These are phyloP conservation scores for Leishmania martiniquensis DNA, from an alignment of 208 protist species.

Conservation along the genomic window DNA sequence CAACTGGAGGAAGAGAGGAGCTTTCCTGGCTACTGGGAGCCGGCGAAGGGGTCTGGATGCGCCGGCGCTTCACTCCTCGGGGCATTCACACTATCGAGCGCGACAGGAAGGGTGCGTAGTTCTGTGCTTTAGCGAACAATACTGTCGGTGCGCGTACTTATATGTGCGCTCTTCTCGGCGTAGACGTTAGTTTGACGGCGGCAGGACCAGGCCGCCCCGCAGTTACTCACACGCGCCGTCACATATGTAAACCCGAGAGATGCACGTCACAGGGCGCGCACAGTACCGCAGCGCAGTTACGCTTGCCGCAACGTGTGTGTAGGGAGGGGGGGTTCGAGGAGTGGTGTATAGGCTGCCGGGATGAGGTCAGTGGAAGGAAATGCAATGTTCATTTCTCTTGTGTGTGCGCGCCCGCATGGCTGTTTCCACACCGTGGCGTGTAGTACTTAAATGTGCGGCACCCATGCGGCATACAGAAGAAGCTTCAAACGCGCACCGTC, in stretches of 20 bases:
- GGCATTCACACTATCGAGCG: background rate
- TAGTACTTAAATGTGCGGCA: background rate
- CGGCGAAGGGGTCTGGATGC: slow-evolving; percentile 7
- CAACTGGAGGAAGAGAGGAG: background rate
- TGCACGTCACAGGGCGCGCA: background rate
- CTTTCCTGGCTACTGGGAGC: slow-evolving; percentile 6
- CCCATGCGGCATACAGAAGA: background rate
- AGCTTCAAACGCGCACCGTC: background rate
- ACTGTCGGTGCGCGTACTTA: background rate
- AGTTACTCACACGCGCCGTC: background rate
- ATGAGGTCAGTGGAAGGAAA: background rate
- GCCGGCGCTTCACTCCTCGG: slow-evolving; percentile 11
- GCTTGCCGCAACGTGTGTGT: background rate
- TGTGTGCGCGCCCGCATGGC: background rate
- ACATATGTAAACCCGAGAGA: background rate
- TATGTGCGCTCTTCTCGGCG: background rate
- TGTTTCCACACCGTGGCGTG: background rate
- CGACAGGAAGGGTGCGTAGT: background rate
- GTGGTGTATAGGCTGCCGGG: background rate
- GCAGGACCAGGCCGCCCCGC: background rate
- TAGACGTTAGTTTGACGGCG: background rate
- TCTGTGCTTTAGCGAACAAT: background rate
- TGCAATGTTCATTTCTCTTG: background rate
- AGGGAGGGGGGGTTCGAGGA: background rate
- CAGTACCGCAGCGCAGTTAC: background rate